A percentile compares a stretch with the other conserved stretches of the same genome.
These are phyloP conservation scores for Hypoxylon sp. DNA, from an alignment of 2,329 filamentous ascomycete species.

Conservation along the genomic window DNA sequence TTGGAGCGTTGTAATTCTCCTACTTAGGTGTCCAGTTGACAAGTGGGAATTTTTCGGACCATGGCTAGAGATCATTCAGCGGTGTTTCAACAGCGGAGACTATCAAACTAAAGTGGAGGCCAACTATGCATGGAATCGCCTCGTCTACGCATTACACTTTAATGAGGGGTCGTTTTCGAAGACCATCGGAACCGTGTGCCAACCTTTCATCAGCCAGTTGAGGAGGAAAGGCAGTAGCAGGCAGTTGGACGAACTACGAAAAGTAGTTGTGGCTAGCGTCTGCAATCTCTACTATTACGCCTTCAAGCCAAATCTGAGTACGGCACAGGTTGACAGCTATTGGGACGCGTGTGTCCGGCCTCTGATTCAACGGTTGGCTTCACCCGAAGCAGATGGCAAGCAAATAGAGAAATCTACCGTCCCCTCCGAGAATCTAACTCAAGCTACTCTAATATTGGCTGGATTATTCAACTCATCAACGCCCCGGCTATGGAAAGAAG, in stretches of 20 bases:
- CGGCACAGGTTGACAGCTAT: slow-evolving; percentile 77
- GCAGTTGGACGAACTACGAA: slow-evolving; percentile 70
- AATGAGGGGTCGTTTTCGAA: slow-evolving; percentile 72
- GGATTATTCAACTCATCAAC: slow-evolving; percentile 76
- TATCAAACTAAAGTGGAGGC: slow-evolving; percentile 79
- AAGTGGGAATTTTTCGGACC: slow-evolving; percentile 81
- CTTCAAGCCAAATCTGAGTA: slow-evolving; percentile 78
- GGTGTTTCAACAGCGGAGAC: slow-evolving; percentile 87
- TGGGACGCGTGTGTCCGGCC: slow-evolving; percentile 83
- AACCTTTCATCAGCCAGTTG: slow-evolving; percentile 78
- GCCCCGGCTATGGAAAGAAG: slow-evolving; percentile 78
- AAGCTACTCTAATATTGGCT: slow-evolving; percentile 79
- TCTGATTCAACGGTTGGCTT: slow-evolving; percentile 72
- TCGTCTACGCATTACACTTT: slow-evolving; percentile 80
- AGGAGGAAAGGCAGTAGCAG: slow-evolving; percentile 73
- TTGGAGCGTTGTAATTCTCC: slow-evolving; percentile 86
- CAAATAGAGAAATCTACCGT: slow-evolving; percentile 55
- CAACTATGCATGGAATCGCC: slow-evolving; percentile 87
- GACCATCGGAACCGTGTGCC: slow-evolving; percentile 69
- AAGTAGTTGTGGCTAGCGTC: slow-evolving; percentile 76
- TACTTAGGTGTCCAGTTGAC: slow-evolving; percentile 76
- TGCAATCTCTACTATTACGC: slow-evolving; percentile 88
- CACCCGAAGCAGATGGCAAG: slow-evolving; percentile 49
- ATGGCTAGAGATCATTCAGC: slow-evolving; percentile 85
- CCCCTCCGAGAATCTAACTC: slow-evolving; percentile 65